Conservation (phyloP, 116 monocot species). For the Posidonia oceanica region DNA sequence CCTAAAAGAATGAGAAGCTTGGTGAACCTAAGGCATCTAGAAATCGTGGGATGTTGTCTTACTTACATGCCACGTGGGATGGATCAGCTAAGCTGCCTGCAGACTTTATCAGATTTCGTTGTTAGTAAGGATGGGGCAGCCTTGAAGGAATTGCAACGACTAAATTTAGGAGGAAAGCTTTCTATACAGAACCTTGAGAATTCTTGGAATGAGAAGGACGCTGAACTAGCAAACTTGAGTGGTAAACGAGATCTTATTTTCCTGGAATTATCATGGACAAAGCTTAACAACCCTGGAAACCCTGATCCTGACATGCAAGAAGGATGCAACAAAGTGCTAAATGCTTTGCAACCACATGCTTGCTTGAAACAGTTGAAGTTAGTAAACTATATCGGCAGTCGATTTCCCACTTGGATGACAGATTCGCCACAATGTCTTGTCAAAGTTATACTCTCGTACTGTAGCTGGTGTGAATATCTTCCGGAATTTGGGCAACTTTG, state of each 20-base stretch:
- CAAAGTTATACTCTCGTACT: conserved; percentile 1
- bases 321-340: not conserved
- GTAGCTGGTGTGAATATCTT: not conserved
- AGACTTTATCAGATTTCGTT: conserved; percentile 2
- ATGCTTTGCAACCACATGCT: conserved; percentile 10
- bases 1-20: not conserved
- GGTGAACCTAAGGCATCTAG: conserved; percentile 2
- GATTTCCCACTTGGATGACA: conserved; percentile 15
- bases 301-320: not conserved
- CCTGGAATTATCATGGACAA: conserved; percentile 3
- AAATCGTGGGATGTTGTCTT: not conserved
- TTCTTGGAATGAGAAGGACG: not conserved
- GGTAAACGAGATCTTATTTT: not conserved
- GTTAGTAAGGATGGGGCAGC: not conserved
- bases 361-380: conserved; percentile 8
- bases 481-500: conserved; percentile 8
- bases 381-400: not conserved
- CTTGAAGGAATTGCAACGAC: conserved; percentile 6
- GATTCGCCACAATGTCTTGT: conserved; percentile 8
- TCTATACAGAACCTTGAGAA: conserved; percentile 1
- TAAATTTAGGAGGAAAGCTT: conserved; percentile 2
- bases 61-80: conserved; percentile 2
- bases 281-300: not conserved
- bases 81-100: not conserved
- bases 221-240: not conserved